A percentile compares a stretch with the other conserved stretches of the same genome.
Evolutionary conservation across 163 green algal genomes (phyloP).

Genomic region (Chlamydomonas reinhardtii): DNA sequence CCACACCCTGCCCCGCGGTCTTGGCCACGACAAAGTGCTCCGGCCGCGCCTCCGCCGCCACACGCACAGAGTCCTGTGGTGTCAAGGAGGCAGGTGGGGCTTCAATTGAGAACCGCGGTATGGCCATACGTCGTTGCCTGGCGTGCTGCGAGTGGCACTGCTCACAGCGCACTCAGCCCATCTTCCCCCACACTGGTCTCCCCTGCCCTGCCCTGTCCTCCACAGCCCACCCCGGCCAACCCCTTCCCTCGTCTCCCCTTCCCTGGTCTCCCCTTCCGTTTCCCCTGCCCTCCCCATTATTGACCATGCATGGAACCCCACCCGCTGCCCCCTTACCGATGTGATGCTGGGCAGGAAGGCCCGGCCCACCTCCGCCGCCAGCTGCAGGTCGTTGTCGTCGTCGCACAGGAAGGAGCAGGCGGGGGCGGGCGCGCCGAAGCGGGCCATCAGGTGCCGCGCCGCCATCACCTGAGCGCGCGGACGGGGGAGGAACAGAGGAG

Average conservation of each 20-base stretch:
- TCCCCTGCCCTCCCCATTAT: no score
- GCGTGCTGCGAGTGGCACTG: no score
- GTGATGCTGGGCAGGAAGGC: conserved; percentile 84
- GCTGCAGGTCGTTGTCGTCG: conserved; percentile 90
- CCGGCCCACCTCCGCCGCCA: conserved; percentile 70
- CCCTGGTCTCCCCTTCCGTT: no score
- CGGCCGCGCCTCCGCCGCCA: conserved; percentile 63
- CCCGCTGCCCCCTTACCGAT: conserved; percentile 52
- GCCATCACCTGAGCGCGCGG: conserved; percentile 47
- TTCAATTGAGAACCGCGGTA: no score
- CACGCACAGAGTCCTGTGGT: conserved; percentile 64
- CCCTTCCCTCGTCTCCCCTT: no score
- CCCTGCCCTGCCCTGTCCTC: no score
- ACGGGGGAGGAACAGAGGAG: background rate
- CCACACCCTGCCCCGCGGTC: conserved; percentile 57
- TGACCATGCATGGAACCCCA: no score
- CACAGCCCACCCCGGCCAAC: no score
- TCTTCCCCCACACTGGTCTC: no score
- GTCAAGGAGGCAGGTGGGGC: background rate
- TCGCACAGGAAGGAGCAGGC: conserved; percentile 83
- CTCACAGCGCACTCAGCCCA: no score
- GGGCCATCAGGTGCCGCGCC: conserved; percentile 76
- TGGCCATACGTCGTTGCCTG: no score
- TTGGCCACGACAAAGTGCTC: conserved; percentile 74
- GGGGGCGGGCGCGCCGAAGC: conserved; percentile 50